These are phyloP conservation scores for Hirsutella thompsonii DNA, from an alignment of 2,329 filamentous ascomycete genomes.

Conservation along the genomic window DNA sequence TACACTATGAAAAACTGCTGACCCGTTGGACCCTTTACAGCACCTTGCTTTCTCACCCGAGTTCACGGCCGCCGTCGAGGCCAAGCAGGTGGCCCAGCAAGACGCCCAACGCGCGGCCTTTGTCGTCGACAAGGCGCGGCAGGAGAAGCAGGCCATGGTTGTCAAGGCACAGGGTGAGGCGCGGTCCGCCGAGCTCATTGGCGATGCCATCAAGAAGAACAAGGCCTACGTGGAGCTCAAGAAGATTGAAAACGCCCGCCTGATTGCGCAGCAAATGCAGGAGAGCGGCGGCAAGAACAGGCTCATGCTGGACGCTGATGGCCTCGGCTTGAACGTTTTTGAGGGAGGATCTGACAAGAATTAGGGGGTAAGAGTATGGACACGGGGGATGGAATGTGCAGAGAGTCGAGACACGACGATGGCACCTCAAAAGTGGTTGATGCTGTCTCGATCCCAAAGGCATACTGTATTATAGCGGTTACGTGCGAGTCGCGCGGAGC, in stretches of 20 bases:
- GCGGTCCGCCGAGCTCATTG: conserved; percentile 91
- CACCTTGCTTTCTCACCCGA: conserved; percentile 63
- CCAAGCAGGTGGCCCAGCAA: conserved; percentile 69
- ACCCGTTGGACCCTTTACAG: conserved; percentile 20
- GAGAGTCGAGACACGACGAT: neutral
- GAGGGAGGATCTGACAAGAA: conserved; percentile 36
- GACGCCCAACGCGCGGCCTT: conserved; percentile 96
- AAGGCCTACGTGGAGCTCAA: conserved; percentile 92
- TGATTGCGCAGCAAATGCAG: conserved; percentile 79
- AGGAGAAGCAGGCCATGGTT: conserved; percentile 98
- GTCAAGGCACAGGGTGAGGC: conserved; percentile 98
- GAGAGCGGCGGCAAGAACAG: conserved; percentile 82
- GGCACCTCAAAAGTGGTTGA: neutral
- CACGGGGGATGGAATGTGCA: neutral
- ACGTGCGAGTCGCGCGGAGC: neutral
- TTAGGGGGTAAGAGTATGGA: conserved; percentile 6
- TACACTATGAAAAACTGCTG: no score
- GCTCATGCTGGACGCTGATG: conserved; percentile 82
- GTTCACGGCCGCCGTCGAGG: conserved; percentile 61
- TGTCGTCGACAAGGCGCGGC: conserved; percentile 94
- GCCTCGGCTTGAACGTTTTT: conserved; percentile 80
- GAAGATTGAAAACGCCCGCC: conserved; percentile 92
- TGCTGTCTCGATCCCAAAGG: neutral
- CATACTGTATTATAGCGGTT: neutral
- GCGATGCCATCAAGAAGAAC: conserved; percentile 99